Percentiles rank a stretch among this genome's conserved stretches.
Evolutionary conservation across 2,329 filamentous ascomycete genomes (phyloP).

Genomic region (Graphilbum sp.): DNA sequence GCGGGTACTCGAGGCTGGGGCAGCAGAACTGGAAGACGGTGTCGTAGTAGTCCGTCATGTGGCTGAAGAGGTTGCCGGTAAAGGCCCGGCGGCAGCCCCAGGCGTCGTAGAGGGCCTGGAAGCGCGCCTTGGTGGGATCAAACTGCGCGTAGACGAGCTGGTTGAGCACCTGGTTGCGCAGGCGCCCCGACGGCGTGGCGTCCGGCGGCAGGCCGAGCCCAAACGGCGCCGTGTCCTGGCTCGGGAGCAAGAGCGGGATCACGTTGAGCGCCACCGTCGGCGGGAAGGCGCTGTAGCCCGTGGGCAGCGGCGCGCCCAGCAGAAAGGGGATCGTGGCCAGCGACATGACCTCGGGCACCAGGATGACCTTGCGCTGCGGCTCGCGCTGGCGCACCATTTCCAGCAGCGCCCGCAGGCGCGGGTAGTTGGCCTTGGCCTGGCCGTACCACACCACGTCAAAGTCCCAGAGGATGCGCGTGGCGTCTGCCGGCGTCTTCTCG

Average conservation of each 20-base stretch:
- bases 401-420: neutral
- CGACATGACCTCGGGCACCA: slow-evolving; percentile 2
- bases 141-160: neutral
- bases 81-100: too few species aligned
- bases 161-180: slow-evolving; percentile 5
- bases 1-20: slow-evolving; percentile 22
- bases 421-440: neutral
- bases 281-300: slow-evolving; percentile 1
- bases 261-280: slow-evolving; percentile 2
- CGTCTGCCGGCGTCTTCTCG: too few species aligned
- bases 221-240: slow-evolving; percentile 5
- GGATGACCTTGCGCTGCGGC: slow-evolving; percentile 1
- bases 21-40: slow-evolving; percentile 21
- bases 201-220: slow-evolving; percentile 3
- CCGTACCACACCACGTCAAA: too few species aligned
- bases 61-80: too few species aligned
- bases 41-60: slow-evolving; percentile 13
- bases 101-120: neutral
- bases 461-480: too few species aligned
- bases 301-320: slow-evolving; percentile 3
- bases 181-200: slow-evolving; percentile 1
- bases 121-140: neutral
- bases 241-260: neutral
- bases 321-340: slow-evolving; percentile 2
- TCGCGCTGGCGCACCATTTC: neutral